A percentile compares a stretch with the other conserved stretches of the same genome.
phyloP scores from a whole-genome alignment of 257 asterid genomes.

The Solanum chilense region DNA sequence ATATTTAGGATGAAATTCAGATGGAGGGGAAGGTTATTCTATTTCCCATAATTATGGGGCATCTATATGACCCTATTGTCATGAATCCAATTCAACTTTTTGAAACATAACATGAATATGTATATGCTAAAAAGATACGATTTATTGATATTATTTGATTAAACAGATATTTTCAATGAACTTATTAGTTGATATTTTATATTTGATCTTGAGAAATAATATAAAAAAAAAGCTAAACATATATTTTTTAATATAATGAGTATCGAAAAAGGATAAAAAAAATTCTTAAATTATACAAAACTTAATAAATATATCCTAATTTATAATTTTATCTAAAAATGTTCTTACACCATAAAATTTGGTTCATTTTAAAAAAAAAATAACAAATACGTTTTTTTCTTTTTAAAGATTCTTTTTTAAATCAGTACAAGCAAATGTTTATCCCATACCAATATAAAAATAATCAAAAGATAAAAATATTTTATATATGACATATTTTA shows the following conservation, averaged over 20 bases:
- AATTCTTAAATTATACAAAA: not conserved
- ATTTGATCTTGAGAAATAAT: not conserved
- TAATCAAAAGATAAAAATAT: not conserved
- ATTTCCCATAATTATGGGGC: not conserved
- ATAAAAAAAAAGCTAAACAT: not conserved
- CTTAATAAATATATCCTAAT: not conserved
- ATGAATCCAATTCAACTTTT: not conserved
- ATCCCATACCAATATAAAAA: not conserved
- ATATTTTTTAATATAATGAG: not conserved
- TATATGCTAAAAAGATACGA: not conserved
- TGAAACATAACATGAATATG: not conserved
- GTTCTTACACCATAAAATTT: accelerated
- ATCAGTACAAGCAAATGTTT: not conserved
- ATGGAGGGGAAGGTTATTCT: not conserved
- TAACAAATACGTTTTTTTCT: not conserved
- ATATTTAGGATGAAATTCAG: not conserved
- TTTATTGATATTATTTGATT: not conserved
- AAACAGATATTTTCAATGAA: not conserved
- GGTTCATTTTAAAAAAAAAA: not conserved
- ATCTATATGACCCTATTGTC: not conserved
- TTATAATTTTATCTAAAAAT: not conserved
- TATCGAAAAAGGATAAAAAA: not conserved
- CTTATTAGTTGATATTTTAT: not conserved
- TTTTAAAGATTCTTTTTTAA: not conserved
- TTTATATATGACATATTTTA: no score